Evolutionary conservation across 305 asterid species (phyloP).

Genomic region (Fraxinus sp.): DNA sequence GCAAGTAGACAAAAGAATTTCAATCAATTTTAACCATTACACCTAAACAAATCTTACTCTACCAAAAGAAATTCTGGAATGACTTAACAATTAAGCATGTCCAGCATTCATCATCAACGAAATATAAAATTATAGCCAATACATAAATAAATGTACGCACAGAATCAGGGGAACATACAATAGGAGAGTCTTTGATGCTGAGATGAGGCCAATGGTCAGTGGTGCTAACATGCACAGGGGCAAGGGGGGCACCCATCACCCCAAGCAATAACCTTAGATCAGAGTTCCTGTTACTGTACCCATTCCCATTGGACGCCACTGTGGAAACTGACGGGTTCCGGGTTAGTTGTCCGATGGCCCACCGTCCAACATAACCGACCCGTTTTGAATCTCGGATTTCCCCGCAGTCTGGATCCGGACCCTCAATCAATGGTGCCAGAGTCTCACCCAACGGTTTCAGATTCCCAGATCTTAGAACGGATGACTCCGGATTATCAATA

Average conservation of each 20-base stretch:
- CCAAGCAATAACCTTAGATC: constrained; percentile 45
- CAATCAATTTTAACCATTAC: background rate
- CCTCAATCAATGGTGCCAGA: constrained; percentile 19
- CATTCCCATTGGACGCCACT: background rate
- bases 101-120: background rate
- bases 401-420: constrained; percentile 17
- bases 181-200: constrained; percentile 48
- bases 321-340: constrained; percentile 7
- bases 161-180: constrained; percentile 26
- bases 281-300: background rate
- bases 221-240: constrained; percentile 49
- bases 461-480: constrained; percentile 20
- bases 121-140: background rate
- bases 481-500: background rate
- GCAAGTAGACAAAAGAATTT: background rate
- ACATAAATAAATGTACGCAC: background rate
- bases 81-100: background rate
- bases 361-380: constrained; percentile 20
- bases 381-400: constrained; percentile 5
- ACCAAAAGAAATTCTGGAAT: background rate
- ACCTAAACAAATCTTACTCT: background rate
- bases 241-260: constrained; percentile 52
- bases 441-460: constrained; percentile 20
- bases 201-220: constrained; percentile 47
- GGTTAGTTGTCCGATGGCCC: constrained; percentile 19